These are phyloP conservation scores for Tillandsia fasciculata DNA, from an alignment of 176 grass and related monocot species.

Conservation along the genomic window DNA sequence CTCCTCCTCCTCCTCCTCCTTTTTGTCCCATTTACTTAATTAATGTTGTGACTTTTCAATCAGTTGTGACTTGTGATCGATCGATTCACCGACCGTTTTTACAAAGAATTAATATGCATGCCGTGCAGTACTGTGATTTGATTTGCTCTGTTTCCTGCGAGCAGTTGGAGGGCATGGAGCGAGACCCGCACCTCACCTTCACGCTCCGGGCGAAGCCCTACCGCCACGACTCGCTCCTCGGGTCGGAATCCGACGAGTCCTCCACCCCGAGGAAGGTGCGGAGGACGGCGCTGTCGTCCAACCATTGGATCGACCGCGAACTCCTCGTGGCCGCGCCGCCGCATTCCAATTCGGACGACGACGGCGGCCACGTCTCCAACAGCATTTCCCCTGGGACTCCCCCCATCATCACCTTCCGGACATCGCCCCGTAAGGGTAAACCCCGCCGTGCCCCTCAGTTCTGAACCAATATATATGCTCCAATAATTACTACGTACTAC, in stretches of 20 bases:
- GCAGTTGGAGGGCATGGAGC: constrained; percentile 34
- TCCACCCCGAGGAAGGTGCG: constrained; percentile 30
- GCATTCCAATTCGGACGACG: not conserved
- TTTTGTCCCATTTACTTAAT: too few species aligned
- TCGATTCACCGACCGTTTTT: too few species aligned
- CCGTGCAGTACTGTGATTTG: too few species aligned
- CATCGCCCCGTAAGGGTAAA: constrained; percentile 33
- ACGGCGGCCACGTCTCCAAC: not conserved
- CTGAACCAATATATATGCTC: too few species aligned
- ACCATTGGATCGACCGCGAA: not conserved
- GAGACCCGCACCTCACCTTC: constrained; percentile 32
- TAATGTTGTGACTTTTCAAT: too few species aligned
- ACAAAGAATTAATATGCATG: too few species aligned
- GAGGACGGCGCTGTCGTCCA: constrained; percentile 1
- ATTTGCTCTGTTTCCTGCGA: not conserved
- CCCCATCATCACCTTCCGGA: constrained; percentile 33
- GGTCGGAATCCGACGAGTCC: constrained; percentile 30
- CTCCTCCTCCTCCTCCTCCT: too few species aligned
- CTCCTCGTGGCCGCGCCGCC: not conserved
- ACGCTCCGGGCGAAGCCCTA: constrained; percentile 16
- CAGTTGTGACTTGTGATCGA: too few species aligned
- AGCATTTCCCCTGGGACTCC: constrained; percentile 35
- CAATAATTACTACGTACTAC: too few species aligned
- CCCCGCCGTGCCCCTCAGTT: constrained; percentile 28
- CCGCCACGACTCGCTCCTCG: constrained; percentile 18